Evolutionary conservation across 495 filamentous ascomycete species (phyloP).

Genomic region (Umbilicaria muhlenbergii): DNA sequence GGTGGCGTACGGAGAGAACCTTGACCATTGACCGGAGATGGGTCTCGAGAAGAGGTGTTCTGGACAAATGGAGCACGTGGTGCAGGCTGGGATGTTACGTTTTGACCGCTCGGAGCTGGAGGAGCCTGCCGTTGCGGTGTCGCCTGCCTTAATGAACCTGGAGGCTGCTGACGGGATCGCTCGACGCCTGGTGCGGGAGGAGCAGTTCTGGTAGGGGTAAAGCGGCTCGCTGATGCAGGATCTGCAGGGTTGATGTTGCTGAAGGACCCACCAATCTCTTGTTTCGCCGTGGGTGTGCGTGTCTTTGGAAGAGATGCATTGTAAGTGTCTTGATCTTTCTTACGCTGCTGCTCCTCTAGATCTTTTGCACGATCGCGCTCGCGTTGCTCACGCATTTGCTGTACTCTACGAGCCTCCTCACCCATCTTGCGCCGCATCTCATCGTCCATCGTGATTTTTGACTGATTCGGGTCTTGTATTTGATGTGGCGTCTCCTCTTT

Average conservation of each 20-base stretch:
- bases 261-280: conserved; percentile 66
- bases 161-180: conserved; percentile 25
- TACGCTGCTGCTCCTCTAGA: conserved; percentile 38
- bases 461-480: conserved; percentile 3
- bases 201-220: conserved; percentile 62
- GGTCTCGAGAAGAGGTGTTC: conserved; percentile 19
- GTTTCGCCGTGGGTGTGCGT: conserved; percentile 63
- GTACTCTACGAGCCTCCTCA: conserved; percentile 26
- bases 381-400: conserved; percentile 31
- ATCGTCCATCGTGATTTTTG: conserved; percentile 34
- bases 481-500: conserved; percentile 20
- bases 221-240: conserved; percentile 40
- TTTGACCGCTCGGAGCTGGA: conserved; percentile 28
- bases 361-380: conserved; percentile 33
- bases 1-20: conserved; percentile 13
- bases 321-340: conserved; percentile 65
- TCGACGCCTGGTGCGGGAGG: conserved; percentile 34
- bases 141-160: conserved; percentile 26
- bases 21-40: conserved; percentile 15
- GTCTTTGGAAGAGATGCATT: conserved; percentile 73
- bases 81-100: conserved; percentile 1
- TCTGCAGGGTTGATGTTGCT: conserved; percentile 26
- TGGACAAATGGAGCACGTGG: conserved; percentile 18
- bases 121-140: conserved; percentile 44
- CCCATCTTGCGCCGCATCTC: conserved; percentile 35